phyloP scores from a whole-genome alignment of 2,329 filamentous ascomycete genomes.

The Ascocoryne sarcoides region DNA sequence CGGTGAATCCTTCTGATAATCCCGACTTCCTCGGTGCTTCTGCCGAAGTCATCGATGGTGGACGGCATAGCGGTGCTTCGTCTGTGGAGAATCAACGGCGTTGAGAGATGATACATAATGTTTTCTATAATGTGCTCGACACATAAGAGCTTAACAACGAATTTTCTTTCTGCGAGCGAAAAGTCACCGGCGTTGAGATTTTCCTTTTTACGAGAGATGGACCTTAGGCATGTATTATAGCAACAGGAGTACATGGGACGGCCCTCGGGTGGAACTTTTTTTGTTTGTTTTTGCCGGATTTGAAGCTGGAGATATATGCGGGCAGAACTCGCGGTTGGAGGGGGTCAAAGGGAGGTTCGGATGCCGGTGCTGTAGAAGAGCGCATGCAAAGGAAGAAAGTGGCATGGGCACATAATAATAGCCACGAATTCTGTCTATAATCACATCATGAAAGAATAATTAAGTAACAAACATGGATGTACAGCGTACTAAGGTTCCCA shows the following conservation, averaged over 20 bases:
- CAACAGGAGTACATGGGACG: background rate
- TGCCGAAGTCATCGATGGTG: constrained; percentile 46
- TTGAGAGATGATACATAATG: constrained; percentile 3
- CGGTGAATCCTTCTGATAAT: constrained; percentile 41
- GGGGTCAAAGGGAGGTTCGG: no score
- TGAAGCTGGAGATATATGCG: no score
- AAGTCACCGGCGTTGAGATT: background rate
- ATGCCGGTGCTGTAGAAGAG: no score
- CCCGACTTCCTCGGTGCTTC: constrained; percentile 43
- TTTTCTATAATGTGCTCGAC: background rate
- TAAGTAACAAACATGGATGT: no score
- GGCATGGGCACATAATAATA: no score
- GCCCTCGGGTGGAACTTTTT: background rate
- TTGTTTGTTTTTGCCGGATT: no score
- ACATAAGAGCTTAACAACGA: background rate
- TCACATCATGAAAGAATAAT: no score
- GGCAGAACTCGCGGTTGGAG: no score
- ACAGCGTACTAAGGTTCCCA: no score
- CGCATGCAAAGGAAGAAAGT: no score
- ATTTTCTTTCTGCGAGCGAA: background rate
- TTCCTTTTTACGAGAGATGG: no score
- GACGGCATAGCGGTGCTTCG: constrained; percentile 15
- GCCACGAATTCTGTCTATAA: no score
- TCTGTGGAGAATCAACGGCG: constrained; percentile 16
- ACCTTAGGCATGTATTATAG: background rate